Base-by-base conservation (phyloP, 2,329 filamentous ascomycete genomes). In the Xylaria polymorpha region DNA sequence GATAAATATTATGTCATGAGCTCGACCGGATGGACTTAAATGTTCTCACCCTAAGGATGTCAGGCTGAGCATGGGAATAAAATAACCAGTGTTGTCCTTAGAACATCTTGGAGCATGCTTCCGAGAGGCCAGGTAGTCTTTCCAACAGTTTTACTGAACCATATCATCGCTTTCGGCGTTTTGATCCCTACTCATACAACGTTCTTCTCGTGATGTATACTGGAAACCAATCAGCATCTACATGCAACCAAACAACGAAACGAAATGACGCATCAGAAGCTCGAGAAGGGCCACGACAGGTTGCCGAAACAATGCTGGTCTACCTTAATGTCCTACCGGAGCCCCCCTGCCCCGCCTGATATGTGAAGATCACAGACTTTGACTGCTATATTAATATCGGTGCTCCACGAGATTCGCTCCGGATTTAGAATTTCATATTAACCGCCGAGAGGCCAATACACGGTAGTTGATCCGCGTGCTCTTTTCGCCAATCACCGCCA, bases 351-450 rank as follows among this genome's bases (percentile, higher is more conserved):
- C 75, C 74, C 71, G 73, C 71, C 72, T 71, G 70, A 74, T 75
- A 73, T 74, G 73, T 67, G 69, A 70, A 61, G 71, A 73, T 70
- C 69, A 72, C 69, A 70, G 68, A 46, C 20, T 32, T 58, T 72
- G 67, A 50, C 59, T 69, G 62, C 63, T 58, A 66, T 67, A 72
- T 73, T 75, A 77, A 77, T 77, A 74, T 76, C 70, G 61, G 69
- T 66, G n/a, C 72, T 68, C 65, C 64, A 68, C 46, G 64, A 74
- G 74, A 76, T 76, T 76, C 74, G 74, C 69, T 72, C 71, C 69
- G 69, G 66, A 69, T 74, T 68, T 64, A 71, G 68, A 70, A 62
- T 51, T 22, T 62, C 71, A 77, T 61, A 77, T 77, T 77, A 77
- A 73, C 75, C 75, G 75, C 73, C 72, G 66, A 73, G 70, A 68